These are phyloP conservation scores for Candida coquimbonensis DNA, from an alignment of 805 yeast species.

Conservation along the genomic window DNA sequence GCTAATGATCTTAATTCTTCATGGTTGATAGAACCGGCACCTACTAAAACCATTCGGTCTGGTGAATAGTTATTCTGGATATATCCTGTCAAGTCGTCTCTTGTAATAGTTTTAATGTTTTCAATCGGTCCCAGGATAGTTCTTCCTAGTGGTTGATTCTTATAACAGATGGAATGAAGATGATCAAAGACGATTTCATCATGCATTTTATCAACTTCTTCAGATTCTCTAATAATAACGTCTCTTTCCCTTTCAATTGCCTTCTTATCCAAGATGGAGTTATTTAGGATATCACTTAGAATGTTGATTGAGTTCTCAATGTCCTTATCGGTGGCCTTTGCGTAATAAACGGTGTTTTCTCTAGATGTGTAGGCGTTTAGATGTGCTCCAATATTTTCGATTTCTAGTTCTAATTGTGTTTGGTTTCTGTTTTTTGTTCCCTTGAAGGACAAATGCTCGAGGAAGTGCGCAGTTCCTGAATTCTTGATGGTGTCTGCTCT, in stretches of 20 bases:
- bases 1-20: conserved; percentile 75
- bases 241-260: conserved; percentile 96
- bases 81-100: conserved; percentile 70
- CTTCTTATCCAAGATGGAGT: conserved; percentile 68
- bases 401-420: conserved; percentile 78
- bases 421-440: conserved; percentile 84
- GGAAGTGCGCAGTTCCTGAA: conserved; percentile 96
- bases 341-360: conserved; percentile 95
- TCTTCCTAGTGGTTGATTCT: conserved; percentile 89
- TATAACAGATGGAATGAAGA: conserved; percentile 86
- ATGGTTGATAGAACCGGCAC: conserved; percentile 92
- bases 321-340: conserved; percentile 76
- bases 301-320: conserved; percentile 84
- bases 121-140: conserved; percentile 93
- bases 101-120: conserved; percentile 72
- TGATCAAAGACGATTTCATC: conserved; percentile 98
- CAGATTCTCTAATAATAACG: conserved; percentile 92
- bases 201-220: conserved; percentile 96
- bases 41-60: conserved; percentile 96
- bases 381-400: conserved; percentile 95
- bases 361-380: conserved; percentile 97
- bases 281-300: conserved; percentile 80
- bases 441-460: conserved; percentile 94
- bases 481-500: conserved; percentile 81
- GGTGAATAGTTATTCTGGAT: conserved; percentile 86